phyloP scores from a whole-genome alignment of 1,284 basidiomycete genomes.

The Grifola frondosa region DNA sequence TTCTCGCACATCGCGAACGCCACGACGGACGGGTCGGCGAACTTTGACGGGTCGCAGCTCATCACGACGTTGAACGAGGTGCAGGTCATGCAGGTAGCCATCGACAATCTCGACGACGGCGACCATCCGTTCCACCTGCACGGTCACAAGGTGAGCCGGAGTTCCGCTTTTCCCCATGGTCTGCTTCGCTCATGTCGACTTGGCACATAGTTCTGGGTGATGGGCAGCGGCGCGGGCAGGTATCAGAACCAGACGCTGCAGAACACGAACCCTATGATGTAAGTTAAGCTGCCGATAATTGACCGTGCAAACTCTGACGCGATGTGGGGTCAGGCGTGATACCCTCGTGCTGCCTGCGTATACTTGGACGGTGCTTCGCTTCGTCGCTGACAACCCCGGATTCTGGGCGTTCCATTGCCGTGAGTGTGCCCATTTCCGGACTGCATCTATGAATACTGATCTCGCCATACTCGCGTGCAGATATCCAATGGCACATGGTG shows the following conservation, averaged over 20 bases:
- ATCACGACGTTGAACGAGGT: slow-evolving; percentile 32
- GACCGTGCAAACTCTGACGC: not conserved
- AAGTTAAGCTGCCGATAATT: no score
- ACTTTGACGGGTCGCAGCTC: slow-evolving; percentile 26
- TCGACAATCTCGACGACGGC: slow-evolving; percentile 39
- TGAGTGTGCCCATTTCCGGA: no score
- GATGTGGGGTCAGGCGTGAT: slow-evolving; percentile 25
- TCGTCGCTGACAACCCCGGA: slow-evolving; percentile 38
- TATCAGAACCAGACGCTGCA: slow-evolving; percentile 31
- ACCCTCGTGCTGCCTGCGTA: slow-evolving; percentile 37
- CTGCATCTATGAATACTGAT: not conserved
- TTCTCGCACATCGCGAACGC: slow-evolving; percentile 22
- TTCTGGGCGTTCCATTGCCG: slow-evolving; percentile 39
- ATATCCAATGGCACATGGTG: slow-evolving; percentile 39
- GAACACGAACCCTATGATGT: slow-evolving; percentile 31
- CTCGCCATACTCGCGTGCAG: slow-evolving; percentile 4
- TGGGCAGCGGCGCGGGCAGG: slow-evolving; percentile 31
- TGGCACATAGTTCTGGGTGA: slow-evolving; percentile 20
- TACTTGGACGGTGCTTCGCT: slow-evolving; percentile 34
- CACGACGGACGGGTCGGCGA: slow-evolving; percentile 19
- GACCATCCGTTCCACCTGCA: slow-evolving; percentile 46
- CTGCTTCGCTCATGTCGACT: no score
- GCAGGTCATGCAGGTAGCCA: slow-evolving; percentile 31
- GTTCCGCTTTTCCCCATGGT: slow-evolving; percentile 11
- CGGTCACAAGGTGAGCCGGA: slow-evolving; percentile 43